Evolutionary conservation across 805 yeast species (phyloP).

Genomic region (Lachancea sp.): DNA sequence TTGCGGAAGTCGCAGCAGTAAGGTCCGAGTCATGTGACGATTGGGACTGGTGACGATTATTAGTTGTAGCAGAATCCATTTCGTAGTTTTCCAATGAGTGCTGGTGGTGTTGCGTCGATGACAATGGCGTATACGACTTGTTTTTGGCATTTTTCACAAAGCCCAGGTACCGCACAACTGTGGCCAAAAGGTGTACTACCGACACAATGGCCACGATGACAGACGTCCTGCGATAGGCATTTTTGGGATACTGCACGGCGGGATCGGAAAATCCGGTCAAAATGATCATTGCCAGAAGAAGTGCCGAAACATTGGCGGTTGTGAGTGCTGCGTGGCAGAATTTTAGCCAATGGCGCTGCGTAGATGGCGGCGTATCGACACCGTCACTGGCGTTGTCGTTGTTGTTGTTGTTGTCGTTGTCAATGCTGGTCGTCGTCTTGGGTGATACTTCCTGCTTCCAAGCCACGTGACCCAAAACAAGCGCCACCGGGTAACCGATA

Average conservation of each 20-base stretch:
- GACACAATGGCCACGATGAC: slow-evolving; percentile 50
- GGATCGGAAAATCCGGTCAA: slow-evolving; percentile 52
- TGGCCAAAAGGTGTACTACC: slow-evolving; percentile 47
- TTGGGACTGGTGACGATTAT: slow-evolving; percentile 5
- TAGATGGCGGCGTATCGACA: background rate
- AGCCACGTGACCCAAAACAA: slow-evolving; percentile 56
- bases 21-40: slow-evolving; percentile 11
- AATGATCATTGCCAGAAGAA: slow-evolving; percentile 46
- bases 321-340: slow-evolving; percentile 33
- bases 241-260: slow-evolving; percentile 64
- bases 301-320: background rate
- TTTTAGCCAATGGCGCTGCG: slow-evolving; percentile 38
- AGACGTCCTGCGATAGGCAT: slow-evolving; percentile 64
- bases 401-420: background rate
- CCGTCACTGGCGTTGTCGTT: background rate
- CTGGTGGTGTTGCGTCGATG: background rate
- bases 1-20: slow-evolving; percentile 7
- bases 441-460: slow-evolving; percentile 13
- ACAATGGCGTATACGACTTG: background rate
- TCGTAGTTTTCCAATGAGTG: background rate
- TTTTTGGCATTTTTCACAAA: background rate
- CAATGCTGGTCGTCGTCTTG: background rate
- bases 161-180: slow-evolving; percentile 36
- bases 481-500: slow-evolving; percentile 58
- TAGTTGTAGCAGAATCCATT: slow-evolving; percentile 3